These are phyloP conservation scores for Phytophthora quininea DNA, from an alignment of 352 stramenopile species.

Conservation along the genomic window DNA sequence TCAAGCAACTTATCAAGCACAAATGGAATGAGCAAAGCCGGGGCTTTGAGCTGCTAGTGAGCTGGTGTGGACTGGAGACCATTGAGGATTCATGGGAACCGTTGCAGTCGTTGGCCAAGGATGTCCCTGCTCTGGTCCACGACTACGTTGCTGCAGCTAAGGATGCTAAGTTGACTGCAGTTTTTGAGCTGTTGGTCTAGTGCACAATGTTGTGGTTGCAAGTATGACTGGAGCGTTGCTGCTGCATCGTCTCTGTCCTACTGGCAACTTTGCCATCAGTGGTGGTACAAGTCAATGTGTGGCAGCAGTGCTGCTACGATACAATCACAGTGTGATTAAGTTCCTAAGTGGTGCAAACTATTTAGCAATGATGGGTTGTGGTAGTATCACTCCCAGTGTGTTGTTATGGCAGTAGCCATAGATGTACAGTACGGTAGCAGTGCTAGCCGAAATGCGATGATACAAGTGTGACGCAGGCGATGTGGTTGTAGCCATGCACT, in stretches of 20 bases:
- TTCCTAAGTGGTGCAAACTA: too few species aligned
- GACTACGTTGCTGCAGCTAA: neutral
- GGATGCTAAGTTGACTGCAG: neutral
- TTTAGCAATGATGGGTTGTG: too few species aligned
- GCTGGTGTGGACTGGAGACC: neutral
- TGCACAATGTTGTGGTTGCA: too few species aligned
- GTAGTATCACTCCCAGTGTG: too few species aligned
- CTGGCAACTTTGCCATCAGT: neutral
- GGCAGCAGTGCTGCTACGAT: neutral
- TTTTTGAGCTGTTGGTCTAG: neutral
- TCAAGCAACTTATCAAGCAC: constrained; percentile 5
- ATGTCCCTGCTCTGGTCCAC: neutral
- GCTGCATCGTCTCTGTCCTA: too few species aligned
- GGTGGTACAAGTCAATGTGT: neutral
- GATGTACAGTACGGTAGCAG: neutral
- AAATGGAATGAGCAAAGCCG: constrained; percentile 6
- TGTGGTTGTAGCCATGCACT: neutral
- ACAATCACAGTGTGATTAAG: neutral
- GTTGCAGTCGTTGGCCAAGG: constrained; percentile 33
- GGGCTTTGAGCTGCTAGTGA: constrained; percentile 5
- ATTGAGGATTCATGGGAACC: constrained; percentile 16
- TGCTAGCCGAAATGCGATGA: neutral
- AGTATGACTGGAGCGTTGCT: too few species aligned
- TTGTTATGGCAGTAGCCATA: neutral
- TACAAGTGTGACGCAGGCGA: neutral